Conservation (phyloP, 108 stramenopile genomes). For the Conticribra guillardii region DNA sequence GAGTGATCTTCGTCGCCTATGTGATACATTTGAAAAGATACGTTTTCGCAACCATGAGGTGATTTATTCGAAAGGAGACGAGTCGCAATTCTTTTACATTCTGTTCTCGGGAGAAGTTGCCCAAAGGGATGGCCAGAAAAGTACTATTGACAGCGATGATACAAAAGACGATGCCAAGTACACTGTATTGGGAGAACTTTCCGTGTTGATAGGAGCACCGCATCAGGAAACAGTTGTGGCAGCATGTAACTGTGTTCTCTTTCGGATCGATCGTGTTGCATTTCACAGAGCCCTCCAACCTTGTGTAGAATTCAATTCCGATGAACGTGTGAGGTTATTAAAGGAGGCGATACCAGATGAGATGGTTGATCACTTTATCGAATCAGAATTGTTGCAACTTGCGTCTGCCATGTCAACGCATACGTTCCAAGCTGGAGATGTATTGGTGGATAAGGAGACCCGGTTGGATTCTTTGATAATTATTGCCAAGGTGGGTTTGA, state of each 20-base stretch:
- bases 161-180: conserved; percentile 20
- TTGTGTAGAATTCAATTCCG: conserved; percentile 4
- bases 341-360: conserved; percentile 30
- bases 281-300: conserved; percentile 22
- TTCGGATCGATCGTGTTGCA: conserved; percentile 10
- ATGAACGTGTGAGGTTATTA: conserved; percentile 4
- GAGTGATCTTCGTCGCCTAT: conserved; percentile 14
- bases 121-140: conserved; percentile 1
- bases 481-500: too few species aligned
- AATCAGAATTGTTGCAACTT: conserved; percentile 9
- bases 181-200: conserved; percentile 49
- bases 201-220: conserved; percentile 17
- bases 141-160: background rate
- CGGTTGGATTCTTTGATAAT: conserved; percentile 11
- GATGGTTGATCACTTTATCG: conserved; percentile 7
- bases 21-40: conserved; percentile 26
- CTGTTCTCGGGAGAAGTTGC: conserved; percentile 47
- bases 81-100: conserved; percentile 42
- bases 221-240: conserved; percentile 38
- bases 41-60: conserved; percentile 28
- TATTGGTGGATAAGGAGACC: conserved; percentile 17
- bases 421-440: conserved; percentile 12
- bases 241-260: conserved; percentile 27
- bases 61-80: conserved; percentile 33
- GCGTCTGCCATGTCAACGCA: conserved; percentile 12